Evolutionary conservation across 805 yeast species (phyloP), one percentile per base, ranked within the genome.

Genomic region (Starmerella floricola): DNA sequence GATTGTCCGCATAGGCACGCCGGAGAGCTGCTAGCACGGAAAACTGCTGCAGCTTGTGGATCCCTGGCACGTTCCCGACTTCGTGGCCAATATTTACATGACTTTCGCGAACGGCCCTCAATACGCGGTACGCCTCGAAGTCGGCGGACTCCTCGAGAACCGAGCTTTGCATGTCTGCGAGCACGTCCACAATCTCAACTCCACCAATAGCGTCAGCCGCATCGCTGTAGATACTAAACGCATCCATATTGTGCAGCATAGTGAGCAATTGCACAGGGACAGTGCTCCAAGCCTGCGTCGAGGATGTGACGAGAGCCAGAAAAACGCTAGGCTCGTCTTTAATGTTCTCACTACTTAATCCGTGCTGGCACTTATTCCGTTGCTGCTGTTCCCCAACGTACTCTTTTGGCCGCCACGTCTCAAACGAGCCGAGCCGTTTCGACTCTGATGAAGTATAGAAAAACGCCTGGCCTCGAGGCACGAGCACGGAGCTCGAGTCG

Each of bases 321-420:
- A n/a, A n/a, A n/a, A n/a, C n/a, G n/a, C n/a, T n/a, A n/a, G n/a
- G n/a, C n/a, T n/a, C n/a, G n/a, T n/a, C n/a, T n/a, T n/a, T n/a
- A n/a, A n/a, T n/a, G n/a, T n/a, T n/a, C n/a, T n/a, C n/a, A n/a
- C n/a, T n/a, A n/a, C n/a, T n/a, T n/a, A n/a, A n/a, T n/a, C n/a
- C n/a, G n/a, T n/a, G n/a, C n/a, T n/a, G n/a, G 23, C 4, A 6
- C 19, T 2, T 15, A 3, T 6, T 8, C 1, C 15, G 10, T 20
- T 23, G 32, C 10, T 13, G 18, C 13, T 10, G 3, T 10, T 37
- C 33, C 34, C 32, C 26, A 10, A 45, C 40, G 19, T 38, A 26
- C 21, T 40, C 46, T 15, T 54, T 53, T 0, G 60, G 57, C 15
- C 61, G 44, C 61, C 61, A 57, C 3, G 55, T 47, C 33, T 57